Evolutionary conservation across 164 flowering plant species (phyloP).

Genomic region (Umbellularia californica): DNA sequence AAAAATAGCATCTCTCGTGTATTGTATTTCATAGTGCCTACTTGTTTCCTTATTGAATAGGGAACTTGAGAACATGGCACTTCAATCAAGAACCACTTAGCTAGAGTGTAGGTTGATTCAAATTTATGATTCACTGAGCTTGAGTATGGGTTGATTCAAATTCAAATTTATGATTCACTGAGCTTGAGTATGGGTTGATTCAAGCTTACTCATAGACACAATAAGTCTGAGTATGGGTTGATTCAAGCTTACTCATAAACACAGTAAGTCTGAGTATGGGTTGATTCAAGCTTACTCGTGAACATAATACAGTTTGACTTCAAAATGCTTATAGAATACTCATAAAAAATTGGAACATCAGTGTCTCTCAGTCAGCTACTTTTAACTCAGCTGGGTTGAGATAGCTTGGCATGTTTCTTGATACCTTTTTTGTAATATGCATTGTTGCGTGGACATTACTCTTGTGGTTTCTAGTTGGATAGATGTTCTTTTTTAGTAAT

Average conservation of each 20-base stretch:
- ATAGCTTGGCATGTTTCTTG: neutral
- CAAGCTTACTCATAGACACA: no score
- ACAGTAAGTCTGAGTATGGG: no score
- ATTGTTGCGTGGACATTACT: no score
- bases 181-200: neutral
- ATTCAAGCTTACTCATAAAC: neutral
- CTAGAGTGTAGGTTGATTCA: no score
- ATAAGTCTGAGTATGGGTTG: neutral
- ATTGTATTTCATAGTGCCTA: neutral
- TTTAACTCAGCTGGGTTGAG: neutral
- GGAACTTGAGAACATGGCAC: neutral
- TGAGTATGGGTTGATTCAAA: neutral
- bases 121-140: neutral
- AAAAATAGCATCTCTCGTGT: neutral
- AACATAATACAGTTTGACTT: neutral
- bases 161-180: neutral
- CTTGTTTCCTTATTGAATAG: neutral
- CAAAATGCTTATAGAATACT: neutral
- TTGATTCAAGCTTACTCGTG: no score
- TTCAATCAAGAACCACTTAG: no score
- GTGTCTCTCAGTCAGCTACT: neutral
- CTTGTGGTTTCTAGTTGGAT: no score
- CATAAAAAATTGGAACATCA: neutral
- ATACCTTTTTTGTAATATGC: no score
- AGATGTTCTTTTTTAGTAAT: no score